Conservation (phyloP, 2,329 filamentous ascomycete species). For the Knufia fluminis region DNA sequence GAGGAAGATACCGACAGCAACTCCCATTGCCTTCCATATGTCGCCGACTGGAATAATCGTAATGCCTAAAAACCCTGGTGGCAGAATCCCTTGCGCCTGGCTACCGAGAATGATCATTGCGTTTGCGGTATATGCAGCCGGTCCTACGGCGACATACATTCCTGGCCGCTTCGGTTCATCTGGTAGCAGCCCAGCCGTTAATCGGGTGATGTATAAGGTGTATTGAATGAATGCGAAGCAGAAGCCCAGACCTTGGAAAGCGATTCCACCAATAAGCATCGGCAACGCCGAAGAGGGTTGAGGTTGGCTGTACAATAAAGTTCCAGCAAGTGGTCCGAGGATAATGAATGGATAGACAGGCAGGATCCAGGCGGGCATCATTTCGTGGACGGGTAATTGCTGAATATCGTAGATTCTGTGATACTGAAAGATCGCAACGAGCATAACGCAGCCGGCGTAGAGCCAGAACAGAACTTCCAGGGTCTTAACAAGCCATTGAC, state of each 20-base stretch:
- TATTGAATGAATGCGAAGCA: conserved; percentile 62
- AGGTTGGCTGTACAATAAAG: conserved; percentile 54
- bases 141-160: conserved; percentile 13
- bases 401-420: conserved; percentile 53
- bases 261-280: conserved; percentile 56
- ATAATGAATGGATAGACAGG: conserved; percentile 70
- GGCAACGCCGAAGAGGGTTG: conserved; percentile 43
- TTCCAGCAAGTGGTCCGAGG: conserved; percentile 58
- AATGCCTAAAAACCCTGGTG: conserved; percentile 8
- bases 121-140: conserved; percentile 9
- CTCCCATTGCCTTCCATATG: conserved; percentile 1
- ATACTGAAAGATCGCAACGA: conserved; percentile 57
- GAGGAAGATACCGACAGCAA: conserved; percentile 8
- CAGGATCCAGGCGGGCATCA: conserved; percentile 66
- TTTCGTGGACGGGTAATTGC: conserved; percentile 51
- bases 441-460: conserved; percentile 52
- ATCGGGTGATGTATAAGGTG: conserved; percentile 43
- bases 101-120: conserved; percentile 8
- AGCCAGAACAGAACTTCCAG: conserved; percentile 60
- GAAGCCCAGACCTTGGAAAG: conserved; percentile 61
- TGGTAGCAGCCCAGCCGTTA: conserved; percentile 3
- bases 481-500: conserved; percentile 46
- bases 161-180: conserved; percentile 7
- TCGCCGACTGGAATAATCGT: conserved; percentile 3
- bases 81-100: conserved; percentile 4